phyloP scores from a whole-genome alignment of 257 asterid genomes.

The Petunia axillaris region DNA sequence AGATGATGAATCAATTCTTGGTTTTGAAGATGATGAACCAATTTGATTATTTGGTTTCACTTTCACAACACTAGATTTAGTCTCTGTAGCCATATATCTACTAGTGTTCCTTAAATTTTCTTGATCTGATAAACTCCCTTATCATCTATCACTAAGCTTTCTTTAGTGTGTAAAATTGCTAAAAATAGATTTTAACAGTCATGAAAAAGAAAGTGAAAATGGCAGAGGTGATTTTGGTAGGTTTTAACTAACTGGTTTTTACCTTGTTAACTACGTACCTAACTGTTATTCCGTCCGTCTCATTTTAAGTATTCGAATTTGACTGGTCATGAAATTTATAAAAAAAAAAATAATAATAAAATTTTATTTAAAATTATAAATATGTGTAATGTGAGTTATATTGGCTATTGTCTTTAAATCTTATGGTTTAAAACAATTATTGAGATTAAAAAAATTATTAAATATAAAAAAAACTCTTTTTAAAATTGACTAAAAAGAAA shows the following conservation, averaged over 20 bases:
- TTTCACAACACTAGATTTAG: slow-evolving; percentile 6
- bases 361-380: no score
- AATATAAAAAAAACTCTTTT: no score
- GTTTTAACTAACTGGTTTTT: not conserved
- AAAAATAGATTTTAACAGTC: not conserved
- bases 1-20: slow-evolving; percentile 37
- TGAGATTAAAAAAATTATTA: no score
- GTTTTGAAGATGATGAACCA: slow-evolving; percentile 24
- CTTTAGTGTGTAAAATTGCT: not conserved
- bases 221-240: not conserved
- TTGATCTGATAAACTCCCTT: not conserved
- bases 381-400: no score
- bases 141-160: not conserved
- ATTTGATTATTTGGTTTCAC: slow-evolving; percentile 10
- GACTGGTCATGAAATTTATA: no score
- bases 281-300: no score
- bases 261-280: no score
- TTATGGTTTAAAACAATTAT: no score
- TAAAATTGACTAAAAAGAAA: no score
- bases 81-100: slow-evolving; percentile 23
- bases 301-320: no score
- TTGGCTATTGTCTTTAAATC: no score
- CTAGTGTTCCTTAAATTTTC: not conserved
- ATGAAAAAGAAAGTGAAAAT: slow-evolving; percentile 19
- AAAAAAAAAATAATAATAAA: no score